phyloP scores from a whole-genome alignment of 148 eudicot species.

The Heliosperma pusillum region DNA sequence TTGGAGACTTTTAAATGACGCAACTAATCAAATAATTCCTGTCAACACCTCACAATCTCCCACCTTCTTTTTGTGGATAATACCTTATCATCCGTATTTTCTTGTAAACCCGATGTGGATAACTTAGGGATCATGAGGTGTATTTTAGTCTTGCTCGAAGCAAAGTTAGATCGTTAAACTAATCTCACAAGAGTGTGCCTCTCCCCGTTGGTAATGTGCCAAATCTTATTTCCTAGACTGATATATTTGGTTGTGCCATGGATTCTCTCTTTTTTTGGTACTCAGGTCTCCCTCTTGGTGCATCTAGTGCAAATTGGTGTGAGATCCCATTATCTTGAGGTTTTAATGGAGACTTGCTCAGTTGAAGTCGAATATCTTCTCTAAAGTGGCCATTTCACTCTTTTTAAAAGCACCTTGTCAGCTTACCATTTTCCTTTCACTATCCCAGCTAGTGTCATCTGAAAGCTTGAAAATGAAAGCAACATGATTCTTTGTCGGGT shows the following conservation, averaged over 20 bases:
- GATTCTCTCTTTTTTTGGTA: not conserved
- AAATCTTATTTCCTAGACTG: not conserved
- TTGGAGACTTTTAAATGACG: too few relatives aligned
- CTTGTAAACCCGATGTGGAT: not conserved
- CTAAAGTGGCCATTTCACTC: not conserved
- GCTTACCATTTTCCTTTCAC: not conserved
- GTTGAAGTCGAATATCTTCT: not conserved
- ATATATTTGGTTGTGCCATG: not conserved
- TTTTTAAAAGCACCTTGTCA: not conserved
- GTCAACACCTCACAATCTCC: not conserved
- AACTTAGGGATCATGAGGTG: not conserved
- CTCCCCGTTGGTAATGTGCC: not conserved
- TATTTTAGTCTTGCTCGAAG: not conserved
- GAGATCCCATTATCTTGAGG: not conserved
- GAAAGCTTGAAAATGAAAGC: not conserved
- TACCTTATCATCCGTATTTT: not conserved
- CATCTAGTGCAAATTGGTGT: not conserved
- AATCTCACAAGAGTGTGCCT: conserved; percentile 1
- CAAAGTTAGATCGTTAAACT: not conserved
- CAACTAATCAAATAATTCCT: not conserved
- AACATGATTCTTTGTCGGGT: not conserved
- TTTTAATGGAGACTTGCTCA: not conserved
- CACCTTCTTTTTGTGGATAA: not conserved
- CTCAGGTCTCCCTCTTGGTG: not conserved
- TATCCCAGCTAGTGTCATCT: not conserved